Conservation (phyloP, 164 flowering plant genomes). For the Tetrastigma voinierianum region DNA sequence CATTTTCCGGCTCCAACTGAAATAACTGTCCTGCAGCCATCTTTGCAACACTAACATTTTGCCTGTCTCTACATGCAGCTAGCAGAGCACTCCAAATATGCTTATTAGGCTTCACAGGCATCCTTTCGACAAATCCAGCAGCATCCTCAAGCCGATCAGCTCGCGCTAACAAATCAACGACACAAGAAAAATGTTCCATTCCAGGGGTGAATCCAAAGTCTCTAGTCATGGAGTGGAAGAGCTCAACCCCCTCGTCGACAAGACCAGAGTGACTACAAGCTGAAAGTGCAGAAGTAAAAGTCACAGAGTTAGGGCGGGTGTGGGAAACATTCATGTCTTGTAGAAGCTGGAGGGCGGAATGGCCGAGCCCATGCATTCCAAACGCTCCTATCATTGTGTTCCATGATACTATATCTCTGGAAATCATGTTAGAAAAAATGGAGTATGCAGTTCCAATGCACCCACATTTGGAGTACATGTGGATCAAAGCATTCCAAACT, state of each 20-base stretch:
- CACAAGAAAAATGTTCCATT: slow-evolving; percentile 53
- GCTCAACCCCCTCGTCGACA: slow-evolving; percentile 45
- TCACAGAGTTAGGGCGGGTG: slow-evolving; percentile 36
- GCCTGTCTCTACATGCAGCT: slow-evolving; percentile 42
- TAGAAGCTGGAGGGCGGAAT: slow-evolving; percentile 38
- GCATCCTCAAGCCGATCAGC: slow-evolving; percentile 47
- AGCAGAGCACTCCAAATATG: slow-evolving; percentile 55
- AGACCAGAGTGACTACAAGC: slow-evolving; percentile 72
- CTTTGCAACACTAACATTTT: slow-evolving; percentile 31
- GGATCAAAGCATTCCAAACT: slow-evolving; percentile 47
- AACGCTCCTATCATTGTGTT: slow-evolving; percentile 52
- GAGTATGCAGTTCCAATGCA: slow-evolving; percentile 31
- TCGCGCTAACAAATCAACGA: slow-evolving; percentile 54
- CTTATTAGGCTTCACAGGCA: slow-evolving; percentile 41
- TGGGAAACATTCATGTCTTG: slow-evolving; percentile 37
- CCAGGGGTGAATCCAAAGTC: slow-evolving; percentile 30
- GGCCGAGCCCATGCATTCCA: slow-evolving; percentile 49
- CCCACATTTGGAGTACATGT: slow-evolving; percentile 58
- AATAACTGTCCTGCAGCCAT: slow-evolving; percentile 51
- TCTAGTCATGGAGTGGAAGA: slow-evolving; percentile 34
- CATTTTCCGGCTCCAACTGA: slow-evolving; percentile 48
- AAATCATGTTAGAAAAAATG: slow-evolving; percentile 33
- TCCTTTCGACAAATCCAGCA: slow-evolving; percentile 31
- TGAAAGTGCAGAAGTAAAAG: slow-evolving; percentile 48
- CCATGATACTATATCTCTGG: slow-evolving; percentile 52